Conservation (phyloP, 371 early-diverging fungal genomes). For the Syncephalis plumigaleata region DNA sequence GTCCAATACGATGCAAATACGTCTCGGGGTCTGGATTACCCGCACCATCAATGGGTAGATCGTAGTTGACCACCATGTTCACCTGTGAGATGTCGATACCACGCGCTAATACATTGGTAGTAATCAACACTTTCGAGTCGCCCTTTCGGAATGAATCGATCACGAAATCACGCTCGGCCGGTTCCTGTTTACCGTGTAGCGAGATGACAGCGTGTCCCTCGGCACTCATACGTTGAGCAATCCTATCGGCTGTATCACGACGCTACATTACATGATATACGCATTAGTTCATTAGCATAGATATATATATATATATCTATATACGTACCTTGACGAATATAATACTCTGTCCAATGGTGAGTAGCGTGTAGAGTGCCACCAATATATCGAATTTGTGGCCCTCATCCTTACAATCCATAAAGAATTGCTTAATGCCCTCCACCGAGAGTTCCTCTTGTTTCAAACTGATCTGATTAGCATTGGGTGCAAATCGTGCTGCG, state of each 20-base stretch:
- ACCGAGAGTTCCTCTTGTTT: constrained; percentile 84
- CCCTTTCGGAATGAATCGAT: constrained; percentile 90
- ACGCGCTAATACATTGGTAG: constrained; percentile 93
- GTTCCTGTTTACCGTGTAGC: constrained; percentile 76
- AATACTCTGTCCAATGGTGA: constrained; percentile 94
- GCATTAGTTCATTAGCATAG: too few species aligned
- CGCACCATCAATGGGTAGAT: constrained; percentile 57
- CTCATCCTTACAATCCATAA: constrained; percentile 75
- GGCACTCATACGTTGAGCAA: constrained; percentile 52
- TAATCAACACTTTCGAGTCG: constrained; percentile 81
- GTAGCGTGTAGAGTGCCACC: constrained; percentile 66
- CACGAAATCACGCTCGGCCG: constrained; percentile 75
- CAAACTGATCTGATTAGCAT: constrained; percentile 72
- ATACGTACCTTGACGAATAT: constrained; percentile 76
- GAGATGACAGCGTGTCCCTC: constrained; percentile 74
- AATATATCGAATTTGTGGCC: constrained; percentile 72
- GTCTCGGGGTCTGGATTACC: constrained; percentile 73
- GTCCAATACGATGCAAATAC: constrained; percentile 97
- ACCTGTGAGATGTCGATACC: constrained; percentile 97
- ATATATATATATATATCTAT: too few species aligned
- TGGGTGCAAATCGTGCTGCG: constrained; percentile 60
- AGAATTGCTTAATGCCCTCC: constrained; percentile 91
- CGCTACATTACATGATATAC: constrained; percentile 20
- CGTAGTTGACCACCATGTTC: constrained; percentile 95
- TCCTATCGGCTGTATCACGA: constrained; percentile 67